Conservation (phyloP, 1,284 basidiomycete species). For the Marasmius sp. region DNA sequence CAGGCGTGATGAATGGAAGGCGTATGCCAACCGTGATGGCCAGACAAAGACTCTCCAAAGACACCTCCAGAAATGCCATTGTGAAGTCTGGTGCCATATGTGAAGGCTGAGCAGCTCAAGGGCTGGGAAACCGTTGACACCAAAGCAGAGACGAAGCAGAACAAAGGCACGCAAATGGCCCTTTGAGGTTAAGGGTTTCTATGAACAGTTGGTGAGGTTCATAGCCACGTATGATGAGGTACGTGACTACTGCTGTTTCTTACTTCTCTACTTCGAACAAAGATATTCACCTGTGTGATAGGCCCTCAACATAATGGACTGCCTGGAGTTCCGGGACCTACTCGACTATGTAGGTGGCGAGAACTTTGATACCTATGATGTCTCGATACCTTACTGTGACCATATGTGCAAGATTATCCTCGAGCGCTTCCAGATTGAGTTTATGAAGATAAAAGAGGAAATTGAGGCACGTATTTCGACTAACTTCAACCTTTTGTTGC, state of each 20-base stretch:
- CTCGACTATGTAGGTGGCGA: neutral
- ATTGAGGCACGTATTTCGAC: conserved; percentile 18
- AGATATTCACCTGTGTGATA: neutral
- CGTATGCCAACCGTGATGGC: neutral
- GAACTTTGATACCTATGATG: neutral
- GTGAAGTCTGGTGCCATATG: neutral
- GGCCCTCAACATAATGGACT: neutral
- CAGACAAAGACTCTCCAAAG: neutral
- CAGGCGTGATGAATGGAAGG: neutral
- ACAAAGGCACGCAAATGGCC: no score
- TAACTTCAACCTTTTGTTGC: neutral
- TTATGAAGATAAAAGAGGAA: conserved; percentile 15
- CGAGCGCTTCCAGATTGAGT: conserved; percentile 17
- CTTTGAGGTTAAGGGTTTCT: neutral
- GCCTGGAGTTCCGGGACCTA: neutral
- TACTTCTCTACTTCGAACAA: neutral
- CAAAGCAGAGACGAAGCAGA: neutral
- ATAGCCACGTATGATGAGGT: neutral
- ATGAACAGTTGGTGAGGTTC: neutral
- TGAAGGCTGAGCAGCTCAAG: neutral
- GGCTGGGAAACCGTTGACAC: neutral
- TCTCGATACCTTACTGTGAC: neutral
- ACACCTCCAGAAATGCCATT: neutral
- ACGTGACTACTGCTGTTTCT: no score
- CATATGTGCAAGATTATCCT: neutral